Percentiles rank a stretch among this genome's conserved stretches.
phyloP scores from a whole-genome alignment of 306 rosid genomes.

The Vigna unguiculata region DNA sequence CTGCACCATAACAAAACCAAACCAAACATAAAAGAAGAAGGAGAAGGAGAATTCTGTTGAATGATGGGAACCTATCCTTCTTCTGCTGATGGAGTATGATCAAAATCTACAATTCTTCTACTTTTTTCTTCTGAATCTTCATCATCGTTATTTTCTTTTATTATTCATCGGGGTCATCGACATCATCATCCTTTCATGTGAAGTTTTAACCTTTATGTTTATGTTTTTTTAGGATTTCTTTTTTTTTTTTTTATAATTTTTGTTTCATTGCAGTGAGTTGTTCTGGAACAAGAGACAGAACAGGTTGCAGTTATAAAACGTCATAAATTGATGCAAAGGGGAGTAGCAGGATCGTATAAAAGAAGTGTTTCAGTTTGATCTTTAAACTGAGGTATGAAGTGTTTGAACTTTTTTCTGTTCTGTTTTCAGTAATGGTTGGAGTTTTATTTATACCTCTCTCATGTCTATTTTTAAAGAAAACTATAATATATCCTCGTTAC shows the following conservation, averaged over 20 bases:
- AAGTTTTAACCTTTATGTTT: slow-evolving; percentile 28
- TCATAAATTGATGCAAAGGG: slow-evolving; percentile 34
- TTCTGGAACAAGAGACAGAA: slow-evolving; percentile 22
- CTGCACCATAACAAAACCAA: slow-evolving; percentile 5
- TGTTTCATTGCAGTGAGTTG: slow-evolving; percentile 31
- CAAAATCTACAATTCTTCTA: neutral
- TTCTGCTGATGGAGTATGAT: slow-evolving; percentile 43
- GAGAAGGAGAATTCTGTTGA: slow-evolving; percentile 12
- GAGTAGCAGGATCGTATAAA: slow-evolving; percentile 18
- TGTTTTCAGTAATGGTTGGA: slow-evolving; percentile 35
- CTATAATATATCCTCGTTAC: neutral
- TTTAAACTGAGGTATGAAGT: slow-evolving; percentile 45
- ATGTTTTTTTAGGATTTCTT: neutral
- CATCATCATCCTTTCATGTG: slow-evolving; percentile 19
- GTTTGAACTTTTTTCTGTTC: slow-evolving; percentile 9
- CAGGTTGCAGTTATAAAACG: slow-evolving; percentile 19
- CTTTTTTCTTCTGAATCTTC: neutral
- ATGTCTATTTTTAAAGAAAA: neutral
- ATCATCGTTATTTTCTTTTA: neutral
- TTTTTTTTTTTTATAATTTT: slow-evolving; percentile 11
- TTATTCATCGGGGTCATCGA: slow-evolving; percentile 39
- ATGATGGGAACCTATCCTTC: slow-evolving; percentile 21
- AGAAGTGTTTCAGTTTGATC: neutral
- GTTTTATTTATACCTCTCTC: neutral
- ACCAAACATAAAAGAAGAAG: too few relatives aligned